Evolutionary conservation across 2,329 filamentous ascomycete species (phyloP).

Genomic region (Phymatotrichopsis omnivora): DNA sequence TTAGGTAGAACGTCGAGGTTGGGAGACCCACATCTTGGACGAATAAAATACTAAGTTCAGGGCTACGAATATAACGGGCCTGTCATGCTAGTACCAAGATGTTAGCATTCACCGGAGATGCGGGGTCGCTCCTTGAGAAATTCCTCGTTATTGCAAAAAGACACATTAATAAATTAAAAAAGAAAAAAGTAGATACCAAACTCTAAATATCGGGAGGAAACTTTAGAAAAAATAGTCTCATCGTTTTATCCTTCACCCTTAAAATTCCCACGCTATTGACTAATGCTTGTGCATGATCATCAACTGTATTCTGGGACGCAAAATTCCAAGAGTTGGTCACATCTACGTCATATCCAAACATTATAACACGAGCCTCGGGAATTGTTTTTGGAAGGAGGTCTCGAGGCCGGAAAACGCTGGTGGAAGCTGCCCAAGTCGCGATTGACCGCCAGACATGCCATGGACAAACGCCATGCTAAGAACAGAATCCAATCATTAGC

Average conservation of each 20-base stretch:
- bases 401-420: background rate
- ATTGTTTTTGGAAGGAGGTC: background rate
- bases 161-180: no score
- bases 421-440: background rate
- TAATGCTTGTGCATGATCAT: background rate
- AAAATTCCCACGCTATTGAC: background rate
- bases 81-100: no score
- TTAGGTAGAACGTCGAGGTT: no score
- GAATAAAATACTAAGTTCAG: no score
- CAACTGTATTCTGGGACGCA: background rate
- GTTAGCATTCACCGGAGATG: no score
- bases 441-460: background rate
- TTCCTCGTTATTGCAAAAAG: no score
- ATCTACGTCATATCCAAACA: slow-evolving; percentile 1
- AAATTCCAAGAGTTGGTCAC: background rate
- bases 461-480: background rate
- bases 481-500: no score
- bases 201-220: no score
- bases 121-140: no score
- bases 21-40: no score
- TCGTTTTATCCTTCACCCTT: background rate
- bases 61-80: no score
- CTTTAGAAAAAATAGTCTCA: background rate
- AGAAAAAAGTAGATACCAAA: no score
- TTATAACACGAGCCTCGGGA: background rate